phyloP scores from a whole-genome alignment of 176 grass and related monocot genomes.

The Ampelocalamus luodianensis region DNA sequence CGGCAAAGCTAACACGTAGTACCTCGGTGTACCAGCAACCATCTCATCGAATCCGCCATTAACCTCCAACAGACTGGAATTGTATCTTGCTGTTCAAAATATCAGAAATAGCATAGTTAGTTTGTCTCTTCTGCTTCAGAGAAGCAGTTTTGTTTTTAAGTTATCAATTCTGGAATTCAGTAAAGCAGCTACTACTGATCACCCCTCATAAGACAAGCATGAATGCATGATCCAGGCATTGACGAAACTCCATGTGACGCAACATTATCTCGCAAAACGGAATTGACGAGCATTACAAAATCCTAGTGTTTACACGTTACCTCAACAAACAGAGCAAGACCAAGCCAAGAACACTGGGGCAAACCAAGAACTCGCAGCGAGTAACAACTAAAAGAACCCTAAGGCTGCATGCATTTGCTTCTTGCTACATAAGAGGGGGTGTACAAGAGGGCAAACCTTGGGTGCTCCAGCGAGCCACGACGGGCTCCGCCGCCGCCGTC shows the following conservation, averaged over 20 bases:
- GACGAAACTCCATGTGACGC: not conserved
- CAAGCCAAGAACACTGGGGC: not conserved
- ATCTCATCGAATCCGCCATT: conserved; percentile 43
- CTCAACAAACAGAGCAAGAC: not conserved
- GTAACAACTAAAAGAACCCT: not conserved
- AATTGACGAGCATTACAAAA: not conserved
- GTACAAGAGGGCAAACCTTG: conserved; percentile 18
- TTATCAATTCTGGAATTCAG: conserved; percentile 22
- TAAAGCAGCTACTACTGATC: not conserved
- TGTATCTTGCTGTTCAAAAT: conserved; percentile 26
- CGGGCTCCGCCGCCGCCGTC: conserved; percentile 12
- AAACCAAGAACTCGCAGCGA: not conserved
- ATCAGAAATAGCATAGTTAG: conserved; percentile 21
- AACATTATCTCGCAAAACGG: not conserved
- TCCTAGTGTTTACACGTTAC: not conserved
- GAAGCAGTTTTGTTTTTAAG: not conserved
- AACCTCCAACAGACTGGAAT: conserved; percentile 39
- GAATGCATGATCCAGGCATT: not conserved
- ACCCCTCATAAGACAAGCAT: not conserved
- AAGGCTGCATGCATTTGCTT: not conserved
- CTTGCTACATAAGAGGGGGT: not conserved
- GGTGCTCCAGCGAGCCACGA: not conserved
- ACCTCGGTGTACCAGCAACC: conserved; percentile 33
- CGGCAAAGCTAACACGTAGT: too few species aligned
- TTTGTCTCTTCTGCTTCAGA: conserved; percentile 8